These are phyloP conservation scores for Cladosporium oxysporum DNA, from an alignment of 2,329 filamentous ascomycete genomes.

Conservation along the genomic window DNA sequence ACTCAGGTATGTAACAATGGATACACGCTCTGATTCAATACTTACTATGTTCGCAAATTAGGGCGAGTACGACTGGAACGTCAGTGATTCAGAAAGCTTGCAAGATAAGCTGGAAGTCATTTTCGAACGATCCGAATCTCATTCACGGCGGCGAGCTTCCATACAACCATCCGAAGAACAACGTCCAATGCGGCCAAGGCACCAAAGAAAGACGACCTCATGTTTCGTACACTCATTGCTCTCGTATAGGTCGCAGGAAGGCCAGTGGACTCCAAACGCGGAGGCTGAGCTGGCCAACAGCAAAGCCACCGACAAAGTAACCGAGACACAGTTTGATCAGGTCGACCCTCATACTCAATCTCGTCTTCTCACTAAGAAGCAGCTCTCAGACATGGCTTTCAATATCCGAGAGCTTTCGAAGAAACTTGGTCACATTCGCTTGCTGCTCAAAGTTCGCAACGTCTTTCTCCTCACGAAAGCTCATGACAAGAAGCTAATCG, in stretches of 20 bases:
- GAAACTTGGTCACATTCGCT: constrained; percentile 76
- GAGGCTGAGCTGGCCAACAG: constrained; percentile 34
- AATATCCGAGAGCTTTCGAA: constrained; percentile 89
- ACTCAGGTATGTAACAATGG: constrained; percentile 16
- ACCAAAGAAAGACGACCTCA: constrained; percentile 47
- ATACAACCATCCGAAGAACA: constrained; percentile 35
- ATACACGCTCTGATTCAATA: not conserved
- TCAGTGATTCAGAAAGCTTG: constrained; percentile 34
- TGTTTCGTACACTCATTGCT: constrained; percentile 65
- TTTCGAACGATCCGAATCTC: constrained; percentile 54
- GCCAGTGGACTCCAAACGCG: constrained; percentile 29
- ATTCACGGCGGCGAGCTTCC: constrained; percentile 60
- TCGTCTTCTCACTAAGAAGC: constrained; percentile 88
- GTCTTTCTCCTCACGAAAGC: constrained; percentile 91
- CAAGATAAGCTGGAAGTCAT: constrained; percentile 52
- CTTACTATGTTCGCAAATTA: not conserved
- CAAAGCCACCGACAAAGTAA: constrained; percentile 46
- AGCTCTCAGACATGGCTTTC: constrained; percentile 95
- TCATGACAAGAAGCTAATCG: constrained; percentile 79
- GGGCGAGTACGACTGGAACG: constrained; percentile 8
- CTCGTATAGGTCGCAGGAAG: constrained; percentile 40
- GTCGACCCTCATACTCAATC: constrained; percentile 52
- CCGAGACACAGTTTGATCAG: constrained; percentile 35
- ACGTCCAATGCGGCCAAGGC: constrained; percentile 3
- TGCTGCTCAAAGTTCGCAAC: constrained; percentile 77